Evolutionary conservation across 2,329 filamentous ascomycete species (phyloP), one percentile per base, ranked within the genome.

Genomic region (Sporothrix humicola): DNA sequence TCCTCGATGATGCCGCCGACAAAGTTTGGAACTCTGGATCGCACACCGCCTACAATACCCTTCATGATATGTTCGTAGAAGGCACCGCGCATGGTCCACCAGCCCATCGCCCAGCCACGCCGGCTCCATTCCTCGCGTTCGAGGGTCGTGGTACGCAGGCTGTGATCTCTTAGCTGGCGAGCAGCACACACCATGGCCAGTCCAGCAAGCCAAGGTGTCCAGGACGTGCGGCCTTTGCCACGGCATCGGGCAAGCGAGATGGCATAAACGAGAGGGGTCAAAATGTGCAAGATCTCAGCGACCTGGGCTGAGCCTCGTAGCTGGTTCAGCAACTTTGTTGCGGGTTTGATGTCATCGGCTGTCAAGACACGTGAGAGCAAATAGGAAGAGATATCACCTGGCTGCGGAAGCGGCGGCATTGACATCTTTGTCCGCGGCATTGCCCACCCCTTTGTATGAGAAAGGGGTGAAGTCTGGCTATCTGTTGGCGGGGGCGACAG

Each of bases 81-180:
- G 1, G 95, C 94, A n/a, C 96, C 95, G 74, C 95, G 90, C 93
- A 99, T 96, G 37, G 88, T 84, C 96, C 96, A 99, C 95, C 96
- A 98, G 23, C 91, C 92, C 86, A 98, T 91, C 1, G 90, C 91
- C 94, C 94, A 97, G 54, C 93, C 94, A 76, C 96, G 88, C 82
- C 93, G 94, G 80, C 87, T 90, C 86, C 97, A 90, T 84, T 98
- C 95, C 77, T 98, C 95, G 73, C 91, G 90, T 83, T 99, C 96
- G 20, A 99, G 86, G 9, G 92, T 90, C 31, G 95, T 97, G 46
- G 96, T 94, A 69, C 93, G 88, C 75, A 96, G 85, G 44, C 93
- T 91, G 46, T 92, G 90, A 13, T 94, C 87, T 46, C 87, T 83
- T 66, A 99, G 85, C 82, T 98, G 94, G n/a, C 95, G 87, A 56